Percentiles rank a stretch among this genome's conserved stretches.
phyloP scores from a whole-genome alignment of 352 stramenopile genomes.

The Plasmopara halstedii region DNA sequence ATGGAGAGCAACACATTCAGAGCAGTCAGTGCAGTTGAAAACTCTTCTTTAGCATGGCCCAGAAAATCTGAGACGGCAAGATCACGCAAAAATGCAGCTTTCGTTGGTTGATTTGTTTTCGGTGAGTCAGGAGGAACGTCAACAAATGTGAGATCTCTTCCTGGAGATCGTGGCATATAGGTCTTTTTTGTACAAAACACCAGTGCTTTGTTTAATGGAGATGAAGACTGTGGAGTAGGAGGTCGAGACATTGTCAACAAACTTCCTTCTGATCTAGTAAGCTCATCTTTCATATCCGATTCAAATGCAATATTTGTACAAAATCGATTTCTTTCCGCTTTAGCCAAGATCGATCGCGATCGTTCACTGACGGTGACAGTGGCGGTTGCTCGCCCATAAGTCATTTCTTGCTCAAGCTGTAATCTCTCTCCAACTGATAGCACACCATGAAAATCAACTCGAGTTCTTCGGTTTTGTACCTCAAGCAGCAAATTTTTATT shows the following conservation, averaged over 20 bases:
- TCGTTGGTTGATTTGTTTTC: slow-evolving; percentile 16
- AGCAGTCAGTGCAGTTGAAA: slow-evolving; percentile 67
- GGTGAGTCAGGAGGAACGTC: background rate
- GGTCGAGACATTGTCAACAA: slow-evolving; percentile 2
- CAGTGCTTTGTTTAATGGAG: slow-evolving; percentile 23
- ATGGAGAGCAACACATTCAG: slow-evolving; percentile 68
- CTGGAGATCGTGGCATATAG: slow-evolving; percentile 11
- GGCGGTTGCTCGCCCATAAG: slow-evolving; percentile 23
- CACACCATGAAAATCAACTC: slow-evolving; percentile 46
- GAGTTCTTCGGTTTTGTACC: slow-evolving; percentile 52
- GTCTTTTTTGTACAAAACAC: slow-evolving; percentile 39
- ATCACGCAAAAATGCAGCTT: slow-evolving; percentile 52
- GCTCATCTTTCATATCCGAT: slow-evolving; percentile 2
- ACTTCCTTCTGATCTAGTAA: background rate
- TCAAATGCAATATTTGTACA: slow-evolving; percentile 5
- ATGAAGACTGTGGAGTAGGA: slow-evolving; percentile 12
- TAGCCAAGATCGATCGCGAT: slow-evolving; percentile 19
- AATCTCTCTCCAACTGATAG: slow-evolving; percentile 63
- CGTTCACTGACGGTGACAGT: slow-evolving; percentile 7
- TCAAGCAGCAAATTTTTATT: slow-evolving; percentile 50
- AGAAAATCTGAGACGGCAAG: slow-evolving; percentile 65
- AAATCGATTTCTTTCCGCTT: slow-evolving; percentile 9
- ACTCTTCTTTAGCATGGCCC: slow-evolving; percentile 63
- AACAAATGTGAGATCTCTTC: slow-evolving; percentile 11
- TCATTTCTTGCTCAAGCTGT: slow-evolving; percentile 46